Percentiles rank a stretch among this genome's conserved stretches.
phyloP scores from a whole-genome alignment of 768 basidiomycete genomes.

The Podaxis mareebaensis region DNA sequence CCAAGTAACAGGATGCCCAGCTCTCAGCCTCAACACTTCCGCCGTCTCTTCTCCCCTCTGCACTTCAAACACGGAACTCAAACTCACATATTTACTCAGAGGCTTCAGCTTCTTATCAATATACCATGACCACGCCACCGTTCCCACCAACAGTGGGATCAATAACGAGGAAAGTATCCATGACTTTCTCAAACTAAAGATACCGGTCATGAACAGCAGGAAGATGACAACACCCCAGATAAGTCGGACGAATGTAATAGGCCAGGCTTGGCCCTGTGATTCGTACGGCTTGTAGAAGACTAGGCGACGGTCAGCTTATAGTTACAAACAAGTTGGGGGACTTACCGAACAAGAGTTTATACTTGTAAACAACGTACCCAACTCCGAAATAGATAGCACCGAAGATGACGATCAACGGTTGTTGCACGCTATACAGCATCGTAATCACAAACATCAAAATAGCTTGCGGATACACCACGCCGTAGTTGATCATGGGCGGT shows the following conservation, averaged over 20 bases:
- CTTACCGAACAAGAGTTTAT: slow-evolving; percentile 92
- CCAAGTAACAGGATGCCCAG: slow-evolving; percentile 85
- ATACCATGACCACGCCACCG: slow-evolving; percentile 80
- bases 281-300: slow-evolving; percentile 99
- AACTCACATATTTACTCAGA: slow-evolving; percentile 78
- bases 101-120: slow-evolving; percentile 67
- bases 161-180: slow-evolving; percentile 57
- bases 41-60: slow-evolving; percentile 86
- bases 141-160: slow-evolving; percentile 73
- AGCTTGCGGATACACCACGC: slow-evolving; percentile 94
- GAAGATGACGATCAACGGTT: slow-evolving; percentile 93
- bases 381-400: slow-evolving; percentile 96
- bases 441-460: slow-evolving; percentile 96
- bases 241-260: slow-evolving; percentile 88
- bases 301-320: slow-evolving; percentile 29
- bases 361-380: slow-evolving; percentile 97
- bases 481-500: slow-evolving; percentile 98
- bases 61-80: slow-evolving; percentile 87
- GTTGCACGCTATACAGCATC: slow-evolving; percentile 92
- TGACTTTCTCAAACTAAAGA: slow-evolving; percentile 68
- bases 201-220: slow-evolving; percentile 95
- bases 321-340: slow-evolving; percentile 9
- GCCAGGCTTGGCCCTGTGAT: slow-evolving; percentile 97
- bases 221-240: slow-evolving; percentile 94
- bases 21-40: slow-evolving; percentile 70